Base-by-base conservation (phyloP, 768 basidiomycete species). In the Tulasnella sp. region DNA sequence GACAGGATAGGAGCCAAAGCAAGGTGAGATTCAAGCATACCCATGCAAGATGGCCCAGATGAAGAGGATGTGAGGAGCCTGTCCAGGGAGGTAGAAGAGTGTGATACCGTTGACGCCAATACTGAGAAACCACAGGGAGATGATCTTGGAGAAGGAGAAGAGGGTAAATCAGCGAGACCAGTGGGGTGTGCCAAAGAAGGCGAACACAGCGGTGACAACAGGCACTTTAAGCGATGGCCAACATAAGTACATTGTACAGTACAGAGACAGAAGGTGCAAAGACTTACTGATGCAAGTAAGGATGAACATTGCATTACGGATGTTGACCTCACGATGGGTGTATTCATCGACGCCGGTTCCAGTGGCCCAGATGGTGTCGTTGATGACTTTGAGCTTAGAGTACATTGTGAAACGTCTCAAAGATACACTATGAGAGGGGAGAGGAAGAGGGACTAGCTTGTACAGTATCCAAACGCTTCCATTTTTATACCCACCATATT, bases 31-130 rank as follows among this genome's bases (percentile, higher is more conserved):
- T n/a, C n/a, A n/a, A n/a, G n/a, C 51, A 29, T 19, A 52, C 51
- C 51, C 51, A 52, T 52, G 51, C 23, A 52, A 34, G 51, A 52
- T 34, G 19, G 51, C 51, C 19, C n/a, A n/a, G 19, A 52, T 34
- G 51, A 52, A 52, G 8, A 52, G 9, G n/a, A 24, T 23, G 7
- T 24, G 24, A 29, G 51, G 19, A 7, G 51, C n/a, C n/a, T 19
- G 26, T 8, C 51, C 51, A 34, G 24, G 51, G 23, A 52, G 29
- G 23, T 24, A 52, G 34, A 27, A 52, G 51, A 52, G 51, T 9
- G 51, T 24, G 51, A 52, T 19, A 27, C 51, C 51, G 23, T 29
- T 24, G 13, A 52, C 4, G 24, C 51, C 51, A 19, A 52, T 26
- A 9, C 19, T 21, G 17, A 38, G 13, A 24, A 52, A 52, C 51